Percentiles rank a stretch among this genome's conserved stretches.
Evolutionary conservation across 139 green algal species (phyloP).

Genomic region (Tetradesmus lagerheimii): DNA sequence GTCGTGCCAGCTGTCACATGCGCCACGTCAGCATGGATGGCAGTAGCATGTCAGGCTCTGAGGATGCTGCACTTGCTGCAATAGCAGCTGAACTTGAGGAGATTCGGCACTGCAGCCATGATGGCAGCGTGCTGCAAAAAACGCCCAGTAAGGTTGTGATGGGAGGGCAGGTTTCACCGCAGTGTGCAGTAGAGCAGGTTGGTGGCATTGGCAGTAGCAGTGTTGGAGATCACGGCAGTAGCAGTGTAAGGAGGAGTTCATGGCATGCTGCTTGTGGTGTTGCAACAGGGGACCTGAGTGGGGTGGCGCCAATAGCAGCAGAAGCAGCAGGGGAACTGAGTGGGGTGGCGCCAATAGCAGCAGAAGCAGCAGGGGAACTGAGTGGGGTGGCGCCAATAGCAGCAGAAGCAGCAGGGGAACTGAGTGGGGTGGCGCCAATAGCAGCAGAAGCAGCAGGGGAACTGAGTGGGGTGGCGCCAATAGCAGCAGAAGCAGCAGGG

Average conservation of each 20-base stretch:
- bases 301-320: background rate
- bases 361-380: background rate
- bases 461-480: background rate
- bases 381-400: too few species aligned
- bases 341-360: too few species aligned
- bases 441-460: background rate
- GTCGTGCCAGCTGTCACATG: background rate
- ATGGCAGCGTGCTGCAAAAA: background rate
- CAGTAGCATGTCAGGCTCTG: constrained; percentile 17
- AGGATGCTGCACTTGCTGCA: constrained; percentile 18
- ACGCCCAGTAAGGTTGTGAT: background rate
- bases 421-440: too few species aligned
- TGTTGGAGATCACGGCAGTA: background rate
- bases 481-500: background rate
- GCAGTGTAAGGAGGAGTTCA: background rate
- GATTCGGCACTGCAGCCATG: background rate
- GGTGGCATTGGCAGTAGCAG: background rate
- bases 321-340: background rate
- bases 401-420: background rate
- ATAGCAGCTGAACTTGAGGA: constrained; percentile 27
- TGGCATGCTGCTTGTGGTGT: background rate
- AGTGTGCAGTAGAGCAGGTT: too few species aligned
- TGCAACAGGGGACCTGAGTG: background rate
- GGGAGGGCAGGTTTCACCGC: too few species aligned
- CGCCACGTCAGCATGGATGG: constrained; percentile 30